phyloP scores from a whole-genome alignment of 2,329 filamentous ascomycete genomes.

The Didymellaceae sp. region DNA sequence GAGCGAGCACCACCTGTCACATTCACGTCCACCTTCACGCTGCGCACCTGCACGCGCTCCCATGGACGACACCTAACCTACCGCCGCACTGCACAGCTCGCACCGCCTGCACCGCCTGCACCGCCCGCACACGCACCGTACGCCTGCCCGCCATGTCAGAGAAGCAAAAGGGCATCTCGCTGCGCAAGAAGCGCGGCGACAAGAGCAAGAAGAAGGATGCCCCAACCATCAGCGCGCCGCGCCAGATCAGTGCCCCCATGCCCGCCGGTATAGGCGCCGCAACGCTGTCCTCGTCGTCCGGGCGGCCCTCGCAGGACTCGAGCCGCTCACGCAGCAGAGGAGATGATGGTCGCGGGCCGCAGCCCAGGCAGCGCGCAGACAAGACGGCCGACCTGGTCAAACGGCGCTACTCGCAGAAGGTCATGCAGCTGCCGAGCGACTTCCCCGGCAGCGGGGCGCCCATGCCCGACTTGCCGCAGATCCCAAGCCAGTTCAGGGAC shows the following conservation, averaged over 20 bases:
- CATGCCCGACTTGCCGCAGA: constrained; percentile 66
- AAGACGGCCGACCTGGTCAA: constrained; percentile 86
- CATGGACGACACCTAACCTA: too few relatives aligned
- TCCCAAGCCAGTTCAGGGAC: constrained; percentile 65
- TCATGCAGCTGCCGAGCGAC: constrained; percentile 76
- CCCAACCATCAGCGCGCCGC: constrained; percentile 58
- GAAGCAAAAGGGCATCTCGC: constrained; percentile 62
- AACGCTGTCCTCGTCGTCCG: constrained; percentile 43
- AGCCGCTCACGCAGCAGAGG: constrained; percentile 42
- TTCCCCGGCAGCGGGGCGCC: constrained; percentile 70
- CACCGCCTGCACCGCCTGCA: background rate
- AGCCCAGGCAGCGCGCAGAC: constrained; percentile 53
- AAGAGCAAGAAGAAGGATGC: constrained; percentile 64
- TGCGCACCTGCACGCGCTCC: too few relatives aligned
- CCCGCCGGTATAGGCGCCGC: constrained; percentile 32
- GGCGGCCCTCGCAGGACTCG: constrained; percentile 46
- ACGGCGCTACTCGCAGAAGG: constrained; percentile 89
- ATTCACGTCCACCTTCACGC: background rate
- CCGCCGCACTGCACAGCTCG: background rate
- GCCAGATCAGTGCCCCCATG: constrained; percentile 59
- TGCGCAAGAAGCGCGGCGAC: constrained; percentile 66
- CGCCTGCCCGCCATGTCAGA: constrained; percentile 52
- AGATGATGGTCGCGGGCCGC: constrained; percentile 31
- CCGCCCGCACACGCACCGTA: background rate
- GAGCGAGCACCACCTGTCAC: constrained; percentile 4